Conservation (phyloP, 2,329 filamentous ascomycete genomes). For the Colletotrichum graminicola region DNA sequence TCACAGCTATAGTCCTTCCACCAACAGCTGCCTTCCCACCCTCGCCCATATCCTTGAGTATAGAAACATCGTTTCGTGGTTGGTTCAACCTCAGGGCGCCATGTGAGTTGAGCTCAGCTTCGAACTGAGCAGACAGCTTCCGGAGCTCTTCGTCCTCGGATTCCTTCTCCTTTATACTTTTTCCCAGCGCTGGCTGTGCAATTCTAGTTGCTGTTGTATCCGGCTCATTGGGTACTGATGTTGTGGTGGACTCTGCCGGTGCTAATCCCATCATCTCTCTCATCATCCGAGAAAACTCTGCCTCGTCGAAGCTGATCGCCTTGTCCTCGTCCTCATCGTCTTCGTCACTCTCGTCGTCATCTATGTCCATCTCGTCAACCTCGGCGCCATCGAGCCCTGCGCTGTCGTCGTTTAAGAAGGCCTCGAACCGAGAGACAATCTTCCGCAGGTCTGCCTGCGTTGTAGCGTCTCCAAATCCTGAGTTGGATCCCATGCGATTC, state of each 20-base stretch:
- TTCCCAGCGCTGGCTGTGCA: slow-evolving; percentile 31
- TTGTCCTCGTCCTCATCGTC: slow-evolving; percentile 77
- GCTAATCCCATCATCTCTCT: slow-evolving; percentile 86
- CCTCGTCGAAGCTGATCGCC: slow-evolving; percentile 84
- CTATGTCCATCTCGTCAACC: slow-evolving; percentile 77
- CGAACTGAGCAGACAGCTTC: slow-evolving; percentile 76
- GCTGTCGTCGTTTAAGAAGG: slow-evolving; percentile 87
- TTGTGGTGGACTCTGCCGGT: slow-evolving; percentile 38
- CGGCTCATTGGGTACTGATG: slow-evolving; percentile 28
- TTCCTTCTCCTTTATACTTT: slow-evolving; percentile 59
- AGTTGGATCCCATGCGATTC: slow-evolving; percentile 43
- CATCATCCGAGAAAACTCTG: slow-evolving; percentile 89
- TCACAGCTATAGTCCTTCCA: background rate
- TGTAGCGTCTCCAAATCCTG: slow-evolving; percentile 72
- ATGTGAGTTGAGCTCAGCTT: slow-evolving; percentile 76
- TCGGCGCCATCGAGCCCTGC: slow-evolving; percentile 85
- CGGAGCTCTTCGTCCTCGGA: slow-evolving; percentile 67
- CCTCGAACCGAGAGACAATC: slow-evolving; percentile 93
- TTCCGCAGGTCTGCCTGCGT: slow-evolving; percentile 84
- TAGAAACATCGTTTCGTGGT: slow-evolving; percentile 48
- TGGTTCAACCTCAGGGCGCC: slow-evolving; percentile 72
- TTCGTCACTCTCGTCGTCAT: slow-evolving; percentile 64
- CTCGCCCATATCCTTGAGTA: slow-evolving; percentile 45
- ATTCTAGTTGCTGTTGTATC: slow-evolving; percentile 22
- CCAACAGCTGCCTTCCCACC: slow-evolving; percentile 14